Evolutionary conservation across 257 asterid genomes (phyloP), one percentile per base, ranked within the genome.

Genomic region (Solanum clarkiae): DNA sequence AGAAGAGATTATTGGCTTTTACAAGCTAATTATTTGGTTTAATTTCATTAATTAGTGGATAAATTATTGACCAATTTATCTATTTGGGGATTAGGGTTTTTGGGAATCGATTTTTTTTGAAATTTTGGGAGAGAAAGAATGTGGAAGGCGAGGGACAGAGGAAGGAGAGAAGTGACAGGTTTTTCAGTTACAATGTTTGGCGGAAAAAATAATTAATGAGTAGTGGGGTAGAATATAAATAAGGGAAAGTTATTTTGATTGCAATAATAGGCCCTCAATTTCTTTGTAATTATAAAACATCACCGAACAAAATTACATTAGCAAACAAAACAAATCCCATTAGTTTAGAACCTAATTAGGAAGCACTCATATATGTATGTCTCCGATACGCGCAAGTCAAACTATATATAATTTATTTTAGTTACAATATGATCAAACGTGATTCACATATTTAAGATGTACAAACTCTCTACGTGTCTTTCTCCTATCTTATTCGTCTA

Each of bases 111-210:
- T 53, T 24, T 75, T 77, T 26, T 22, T 77, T 72, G 22, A 71
- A 88, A 56, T 80, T 51, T 47, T 85, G 26, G 55, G 68, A 69
- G 84, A 74, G 86, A 79, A 45, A 72, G 51, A 79, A 65, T 20
- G 66, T 26, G 29, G 81, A 81, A 44, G 66, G 45, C 36, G 60
- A 81, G 47, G 66, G 54, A 62, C 16, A 22, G 10, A 63, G 44
- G 90, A 56, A 62, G 74, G 55, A 69, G 70, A 81, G 44, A 85
- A 84, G 86, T 80, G 88, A 86, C 88, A 69, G 92, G 87, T 88
- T 87, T 87, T 89, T 89, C 87, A 51, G 91, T 85, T 88, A 86
- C 70, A 65, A 22, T 20, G 16, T 75, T 36, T 69, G 77, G 26
- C 77, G 15, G n/a, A 66, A 66, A 66, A 66, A 59, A 0, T 44